These are phyloP conservation scores for Elaeis oleifera DNA, from an alignment of 202 grass and related monocot species.

Conservation along the genomic window DNA sequence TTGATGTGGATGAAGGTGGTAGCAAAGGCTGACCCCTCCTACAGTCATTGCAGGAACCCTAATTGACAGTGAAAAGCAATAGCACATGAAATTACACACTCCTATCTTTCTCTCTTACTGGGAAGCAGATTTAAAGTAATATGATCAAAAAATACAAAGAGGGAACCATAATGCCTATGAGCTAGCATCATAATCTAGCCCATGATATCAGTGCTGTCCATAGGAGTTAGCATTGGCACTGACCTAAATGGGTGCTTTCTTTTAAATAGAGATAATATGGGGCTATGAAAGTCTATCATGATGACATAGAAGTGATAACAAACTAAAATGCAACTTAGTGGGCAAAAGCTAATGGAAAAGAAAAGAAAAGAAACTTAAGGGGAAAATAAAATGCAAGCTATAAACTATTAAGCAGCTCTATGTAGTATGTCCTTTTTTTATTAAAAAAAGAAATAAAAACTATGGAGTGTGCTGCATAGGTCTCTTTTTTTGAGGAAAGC, in stretches of 20 bases:
- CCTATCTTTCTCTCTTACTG: neutral
- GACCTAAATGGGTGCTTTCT: conserved; percentile 3
- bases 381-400: conserved; percentile 25
- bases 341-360: conserved; percentile 14
- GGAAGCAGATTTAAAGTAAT: no score
- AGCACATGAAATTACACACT: neutral
- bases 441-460: neutral
- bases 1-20: conserved; percentile 36
- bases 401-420: conserved; percentile 46
- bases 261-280: neutral
- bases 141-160: no score
- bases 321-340: no score
- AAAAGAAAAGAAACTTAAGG: conserved; percentile 41
- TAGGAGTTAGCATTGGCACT: no score
- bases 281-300: no score
- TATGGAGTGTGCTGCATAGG: no score
- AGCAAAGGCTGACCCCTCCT: conserved; percentile 51
- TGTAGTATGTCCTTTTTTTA: conserved; percentile 35
- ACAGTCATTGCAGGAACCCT: conserved; percentile 84
- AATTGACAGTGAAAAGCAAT: neutral
- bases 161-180: no score
- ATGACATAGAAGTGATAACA: no score
- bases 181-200: no score
- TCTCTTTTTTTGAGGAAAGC: no score
- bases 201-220: no score